A percentile compares a stretch with the other conserved stretches of the same genome.
phyloP scores from a whole-genome alignment of 192 early-diverging fungal genomes.

The Entophlyctis luteolus region DNA sequence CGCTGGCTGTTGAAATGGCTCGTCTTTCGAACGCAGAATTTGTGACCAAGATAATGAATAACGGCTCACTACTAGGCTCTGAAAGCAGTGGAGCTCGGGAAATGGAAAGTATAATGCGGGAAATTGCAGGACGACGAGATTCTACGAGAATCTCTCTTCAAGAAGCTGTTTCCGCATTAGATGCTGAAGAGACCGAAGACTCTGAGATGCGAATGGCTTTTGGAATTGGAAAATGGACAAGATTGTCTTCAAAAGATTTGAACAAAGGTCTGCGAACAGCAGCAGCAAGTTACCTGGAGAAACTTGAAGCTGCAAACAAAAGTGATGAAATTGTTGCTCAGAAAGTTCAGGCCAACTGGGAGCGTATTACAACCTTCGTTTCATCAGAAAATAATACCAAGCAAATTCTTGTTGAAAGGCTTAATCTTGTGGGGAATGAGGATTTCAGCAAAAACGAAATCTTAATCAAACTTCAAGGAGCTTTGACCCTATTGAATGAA shows the following conservation, averaged over 20 bases:
- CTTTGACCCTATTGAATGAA: constrained; percentile 13
- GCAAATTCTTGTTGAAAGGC: neutral
- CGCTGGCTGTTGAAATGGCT: too few relatives aligned
- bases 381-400: too few relatives aligned
- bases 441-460: neutral
- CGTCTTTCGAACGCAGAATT: too few relatives aligned
- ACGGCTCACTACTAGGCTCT: too few relatives aligned
- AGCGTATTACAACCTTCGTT: too few relatives aligned
- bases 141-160: neutral
- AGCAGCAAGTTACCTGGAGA: neutral
- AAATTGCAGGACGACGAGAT: too few relatives aligned
- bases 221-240: neutral
- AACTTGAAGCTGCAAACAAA: constrained; percentile 1
- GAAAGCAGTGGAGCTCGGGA: too few relatives aligned
- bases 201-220: neutral
- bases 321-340: constrained; percentile 2
- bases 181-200: neutral
- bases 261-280: constrained; percentile 6
- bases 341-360: neutral
- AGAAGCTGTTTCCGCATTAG: neutral
- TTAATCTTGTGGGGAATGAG: neutral
- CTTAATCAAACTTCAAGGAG: constrained; percentile 9
- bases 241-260: neutral
- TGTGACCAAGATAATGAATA: too few relatives aligned
- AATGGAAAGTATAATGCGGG: too few relatives aligned